Percentiles rank a stretch among this genome's conserved stretches.
These are phyloP conservation scores for Erysiphe neolycopersici DNA, from an alignment of 2,329 filamentous ascomycete genomes.

Conservation along the genomic window DNA sequence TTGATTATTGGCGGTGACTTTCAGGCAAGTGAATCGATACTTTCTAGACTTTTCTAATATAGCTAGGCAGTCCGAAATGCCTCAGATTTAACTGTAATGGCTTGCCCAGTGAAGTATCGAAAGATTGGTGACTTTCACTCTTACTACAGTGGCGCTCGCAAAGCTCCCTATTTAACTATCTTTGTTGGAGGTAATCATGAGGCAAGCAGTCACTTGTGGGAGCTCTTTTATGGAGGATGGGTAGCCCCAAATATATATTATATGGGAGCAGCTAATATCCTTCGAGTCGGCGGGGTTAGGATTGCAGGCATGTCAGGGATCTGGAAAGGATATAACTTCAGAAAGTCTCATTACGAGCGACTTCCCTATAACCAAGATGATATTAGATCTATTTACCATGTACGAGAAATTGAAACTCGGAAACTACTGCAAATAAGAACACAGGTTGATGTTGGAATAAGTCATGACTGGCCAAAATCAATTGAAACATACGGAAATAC, in stretches of 20 bases:
- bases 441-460: slow-evolving; percentile 74
- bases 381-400: slow-evolving; percentile 62
- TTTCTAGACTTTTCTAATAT: slow-evolving; percentile 1
- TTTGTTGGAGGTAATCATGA: slow-evolving; percentile 94
- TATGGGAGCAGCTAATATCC: slow-evolving; percentile 70
- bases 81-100: slow-evolving; percentile 65
- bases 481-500: slow-evolving; percentile 58
- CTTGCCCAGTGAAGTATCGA: slow-evolving; percentile 70
- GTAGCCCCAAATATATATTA: slow-evolving; percentile 95
- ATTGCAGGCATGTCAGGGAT: slow-evolving; percentile 85
- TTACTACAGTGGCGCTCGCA: slow-evolving; percentile 60
- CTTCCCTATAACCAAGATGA: slow-evolving; percentile 61
- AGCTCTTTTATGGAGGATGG: slow-evolving; percentile 93
- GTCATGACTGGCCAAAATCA: slow-evolving; percentile 80
- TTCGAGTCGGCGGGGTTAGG: slow-evolving; percentile 58
- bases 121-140: slow-evolving; percentile 75
- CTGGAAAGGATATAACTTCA: slow-evolving; percentile 78
- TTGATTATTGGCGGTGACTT: slow-evolving; percentile 94
- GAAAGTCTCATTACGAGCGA: slow-evolving; percentile 57
- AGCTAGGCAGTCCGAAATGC: slow-evolving; percentile 60
- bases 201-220: slow-evolving; percentile 68
- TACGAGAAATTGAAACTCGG: slow-evolving; percentile 69
- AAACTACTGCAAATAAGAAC: slow-evolving; percentile 66
- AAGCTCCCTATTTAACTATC: slow-evolving; percentile 67
- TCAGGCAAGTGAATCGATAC: slow-evolving; percentile 26